These are phyloP conservation scores for Naganishia sp. DNA, from an alignment of 1,284 basidiomycete species.

Conservation along the genomic window DNA sequence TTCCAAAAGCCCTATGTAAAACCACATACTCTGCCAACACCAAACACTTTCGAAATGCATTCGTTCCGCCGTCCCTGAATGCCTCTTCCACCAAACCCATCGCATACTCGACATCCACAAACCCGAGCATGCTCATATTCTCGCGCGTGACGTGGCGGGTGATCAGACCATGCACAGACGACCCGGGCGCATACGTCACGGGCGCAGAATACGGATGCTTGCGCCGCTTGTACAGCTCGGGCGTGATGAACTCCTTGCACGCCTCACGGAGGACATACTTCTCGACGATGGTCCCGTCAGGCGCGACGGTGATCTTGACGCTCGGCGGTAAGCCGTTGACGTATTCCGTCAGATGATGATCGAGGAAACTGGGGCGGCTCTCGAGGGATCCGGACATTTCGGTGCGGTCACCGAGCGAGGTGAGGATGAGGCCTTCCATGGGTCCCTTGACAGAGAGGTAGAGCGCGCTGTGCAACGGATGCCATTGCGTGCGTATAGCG, in stretches of 20 bases:
- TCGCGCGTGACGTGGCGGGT: slow-evolving; percentile 36
- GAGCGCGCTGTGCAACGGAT: slow-evolving; percentile 42
- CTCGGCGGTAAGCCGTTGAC: slow-evolving; percentile 51
- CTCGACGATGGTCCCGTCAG: slow-evolving; percentile 48
- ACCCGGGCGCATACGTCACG: slow-evolving; percentile 34
- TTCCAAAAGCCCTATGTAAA: slow-evolving; percentile 27
- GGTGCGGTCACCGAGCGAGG: slow-evolving; percentile 50
- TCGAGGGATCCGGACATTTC: slow-evolving; percentile 57
- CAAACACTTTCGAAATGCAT: slow-evolving; percentile 28
- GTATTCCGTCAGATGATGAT: slow-evolving; percentile 53
- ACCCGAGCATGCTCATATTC: slow-evolving; percentile 39
- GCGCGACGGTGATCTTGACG: slow-evolving; percentile 38
- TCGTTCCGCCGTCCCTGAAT: slow-evolving; percentile 32
- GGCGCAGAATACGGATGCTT: slow-evolving; percentile 43
- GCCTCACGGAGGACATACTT: slow-evolving; percentile 56
- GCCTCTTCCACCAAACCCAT: slow-evolving; percentile 34
- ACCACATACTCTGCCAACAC: slow-evolving; percentile 29
- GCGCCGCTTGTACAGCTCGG: slow-evolving; percentile 38
- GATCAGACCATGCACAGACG: slow-evolving; percentile 36
- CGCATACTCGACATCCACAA: slow-evolving; percentile 37
- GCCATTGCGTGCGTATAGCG: slow-evolving; percentile 38
- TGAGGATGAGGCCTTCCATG: slow-evolving; percentile 54
- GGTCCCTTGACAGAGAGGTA: slow-evolving; percentile 51
- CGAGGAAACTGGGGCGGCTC: slow-evolving; percentile 55
- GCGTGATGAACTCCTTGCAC: slow-evolving; percentile 48